Percentiles rank a stretch among this genome's conserved stretches.
Evolutionary conservation across 2,329 filamentous ascomycete species (phyloP).

Genomic region (Pyrenophora graminea): DNA sequence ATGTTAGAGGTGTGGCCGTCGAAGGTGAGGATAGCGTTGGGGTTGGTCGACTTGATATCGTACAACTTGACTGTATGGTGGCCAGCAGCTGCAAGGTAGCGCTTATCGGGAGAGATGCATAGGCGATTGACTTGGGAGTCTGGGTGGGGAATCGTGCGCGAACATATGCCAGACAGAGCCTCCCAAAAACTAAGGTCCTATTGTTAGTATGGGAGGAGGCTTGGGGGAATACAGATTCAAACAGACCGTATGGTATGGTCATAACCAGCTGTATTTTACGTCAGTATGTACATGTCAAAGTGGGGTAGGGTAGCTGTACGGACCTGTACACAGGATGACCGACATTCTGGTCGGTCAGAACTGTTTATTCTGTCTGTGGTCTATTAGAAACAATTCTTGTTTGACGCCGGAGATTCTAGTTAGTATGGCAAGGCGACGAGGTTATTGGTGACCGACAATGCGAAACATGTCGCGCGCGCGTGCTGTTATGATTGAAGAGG

Average conservation of each 20-base stretch:
- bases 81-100: slow-evolving; percentile 82
- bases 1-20: slow-evolving; percentile 96
- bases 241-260: slow-evolving; percentile 74
- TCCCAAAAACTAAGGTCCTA: slow-evolving; percentile 81
- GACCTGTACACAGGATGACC: slow-evolving; percentile 70
- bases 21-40: slow-evolving; percentile 88
- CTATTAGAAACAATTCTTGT: not conserved
- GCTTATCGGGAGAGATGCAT: slow-evolving; percentile 97
- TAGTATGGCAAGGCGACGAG: slow-evolving; percentile 4
- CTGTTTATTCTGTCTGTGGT: not conserved
- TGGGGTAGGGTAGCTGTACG: slow-evolving; percentile 34
- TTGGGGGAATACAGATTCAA: not conserved
- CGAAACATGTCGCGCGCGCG: slow-evolving; percentile 10
- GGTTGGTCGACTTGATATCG: slow-evolving; percentile 98
- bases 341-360: slow-evolving; percentile 54
- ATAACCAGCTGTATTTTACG: slow-evolving; percentile 63
- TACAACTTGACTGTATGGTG: slow-evolving; percentile 94
- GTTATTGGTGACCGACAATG: slow-evolving; percentile 1
- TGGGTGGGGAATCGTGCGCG: slow-evolving; percentile 94
- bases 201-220: slow-evolving; percentile 15
- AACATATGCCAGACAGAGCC: slow-evolving; percentile 95
- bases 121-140: slow-evolving; percentile 98
- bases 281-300: slow-evolving; percentile 23
- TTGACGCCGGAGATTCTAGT: not conserved
- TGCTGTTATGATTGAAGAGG: slow-evolving; percentile 7